Evolutionary conservation across 495 filamentous ascomycete species (phyloP).

Genomic region (Pseudotulostoma volvatum): DNA sequence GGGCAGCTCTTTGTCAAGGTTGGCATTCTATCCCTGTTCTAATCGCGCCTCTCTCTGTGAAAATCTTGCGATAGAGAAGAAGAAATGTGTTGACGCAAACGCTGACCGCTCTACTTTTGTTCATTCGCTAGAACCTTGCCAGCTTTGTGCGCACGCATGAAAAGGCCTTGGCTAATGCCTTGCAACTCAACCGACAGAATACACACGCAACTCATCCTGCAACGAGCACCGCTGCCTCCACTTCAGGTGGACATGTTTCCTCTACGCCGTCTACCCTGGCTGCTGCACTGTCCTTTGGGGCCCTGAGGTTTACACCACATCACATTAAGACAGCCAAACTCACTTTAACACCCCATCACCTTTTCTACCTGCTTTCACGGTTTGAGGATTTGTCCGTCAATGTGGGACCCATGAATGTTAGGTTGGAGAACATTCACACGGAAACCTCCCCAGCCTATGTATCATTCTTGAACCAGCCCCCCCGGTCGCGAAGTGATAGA

Average conservation of each 20-base stretch:
- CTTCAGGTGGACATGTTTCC: conserved; percentile 40
- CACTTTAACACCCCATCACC: conserved; percentile 88
- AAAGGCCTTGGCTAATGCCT: conserved; percentile 88
- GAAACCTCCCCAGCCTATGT: conserved; percentile 81
- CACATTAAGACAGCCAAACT: conserved; percentile 78
- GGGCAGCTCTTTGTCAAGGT: conserved; percentile 82
- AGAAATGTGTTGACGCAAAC: not conserved
- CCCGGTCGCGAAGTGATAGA: conserved; percentile 60
- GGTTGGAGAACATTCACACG: conserved; percentile 85
- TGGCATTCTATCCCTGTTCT: no score
- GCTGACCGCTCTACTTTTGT: not conserved
- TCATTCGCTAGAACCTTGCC: conserved; percentile 56
- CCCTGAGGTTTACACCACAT: conserved; percentile 68
- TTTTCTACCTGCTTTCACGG: conserved; percentile 87
- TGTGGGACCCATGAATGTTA: conserved; percentile 90
- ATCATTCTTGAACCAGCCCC: conserved; percentile 72
- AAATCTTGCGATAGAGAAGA: no score
- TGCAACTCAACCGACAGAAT: conserved; percentile 64
- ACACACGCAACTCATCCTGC: conserved; percentile 24
- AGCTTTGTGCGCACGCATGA: conserved; percentile 94
- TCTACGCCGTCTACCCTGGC: conserved; percentile 59
- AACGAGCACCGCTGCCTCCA: conserved; percentile 30
- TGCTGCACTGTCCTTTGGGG: conserved; percentile 69
- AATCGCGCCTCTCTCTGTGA: no score
- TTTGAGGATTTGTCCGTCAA: conserved; percentile 83